phyloP scores from a whole-genome alignment of 495 filamentous ascomycete genomes.

The Penicillium diatomitis region DNA sequence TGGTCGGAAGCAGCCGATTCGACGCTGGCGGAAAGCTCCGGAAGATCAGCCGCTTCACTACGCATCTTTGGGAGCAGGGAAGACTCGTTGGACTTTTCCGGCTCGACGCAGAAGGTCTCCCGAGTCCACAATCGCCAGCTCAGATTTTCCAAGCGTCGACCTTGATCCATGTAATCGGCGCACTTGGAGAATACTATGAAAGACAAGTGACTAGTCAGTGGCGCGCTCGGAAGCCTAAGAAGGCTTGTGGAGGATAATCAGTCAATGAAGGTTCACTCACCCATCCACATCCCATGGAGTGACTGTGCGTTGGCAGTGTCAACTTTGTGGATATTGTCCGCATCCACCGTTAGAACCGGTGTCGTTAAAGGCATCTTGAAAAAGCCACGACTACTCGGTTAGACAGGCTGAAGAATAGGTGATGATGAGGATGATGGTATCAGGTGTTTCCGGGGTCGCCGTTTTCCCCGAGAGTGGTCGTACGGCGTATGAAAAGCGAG shows the following conservation, averaged over 20 bases:
- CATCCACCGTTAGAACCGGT: constrained; percentile 73
- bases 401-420: neutral
- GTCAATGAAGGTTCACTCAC: constrained; percentile 44
- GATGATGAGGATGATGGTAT: constrained; percentile 2
- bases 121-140: constrained; percentile 95
- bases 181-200: constrained; percentile 83
- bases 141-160: constrained; percentile 85
- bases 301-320: constrained; percentile 88
- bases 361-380: constrained; percentile 55
- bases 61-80: constrained; percentile 35
- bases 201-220: neutral
- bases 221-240: too few relatives aligned
- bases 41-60: constrained; percentile 50
- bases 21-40: constrained; percentile 84
- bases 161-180: constrained; percentile 88
- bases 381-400: constrained; percentile 14
- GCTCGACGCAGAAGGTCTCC: constrained; percentile 91
- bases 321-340: constrained; percentile 82
- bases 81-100: constrained; percentile 40
- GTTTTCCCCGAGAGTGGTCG: constrained; percentile 44
- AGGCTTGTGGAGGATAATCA: too few relatives aligned
- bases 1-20: constrained; percentile 73
- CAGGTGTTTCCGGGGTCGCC: constrained; percentile 39
- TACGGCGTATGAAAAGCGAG: constrained; percentile 34
- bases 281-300: constrained; percentile 96